These are phyloP conservation scores for Spathaspora hagerdaliae DNA, from an alignment of 805 yeast genomes.

Conservation along the genomic window DNA sequence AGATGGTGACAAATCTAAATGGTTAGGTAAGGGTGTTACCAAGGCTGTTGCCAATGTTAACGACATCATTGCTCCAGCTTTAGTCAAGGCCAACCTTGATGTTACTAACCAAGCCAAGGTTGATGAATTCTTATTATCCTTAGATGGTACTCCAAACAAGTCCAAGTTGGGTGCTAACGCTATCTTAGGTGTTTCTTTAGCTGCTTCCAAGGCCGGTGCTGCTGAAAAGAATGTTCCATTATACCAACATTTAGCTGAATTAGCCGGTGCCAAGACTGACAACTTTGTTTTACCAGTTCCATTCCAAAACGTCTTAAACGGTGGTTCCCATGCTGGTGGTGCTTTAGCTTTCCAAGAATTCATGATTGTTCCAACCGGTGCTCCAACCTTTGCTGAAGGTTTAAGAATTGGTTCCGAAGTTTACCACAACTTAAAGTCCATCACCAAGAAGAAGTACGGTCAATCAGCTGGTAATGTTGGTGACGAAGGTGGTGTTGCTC, in stretches of 20 bases:
- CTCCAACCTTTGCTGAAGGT: constrained; percentile 89
- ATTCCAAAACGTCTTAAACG: constrained; percentile 97
- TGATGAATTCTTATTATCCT: constrained; percentile 78
- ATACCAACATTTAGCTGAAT: constrained; percentile 83
- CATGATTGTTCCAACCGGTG: constrained; percentile 97
- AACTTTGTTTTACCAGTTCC: constrained; percentile 98
- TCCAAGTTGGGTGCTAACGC: constrained; percentile 98
- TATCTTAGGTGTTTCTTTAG: constrained; percentile 95
- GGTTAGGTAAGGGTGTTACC: constrained; percentile 98
- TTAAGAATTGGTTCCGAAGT: constrained; percentile 96
- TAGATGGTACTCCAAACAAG: constrained; percentile 98
- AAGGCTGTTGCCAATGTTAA: constrained; percentile 97
- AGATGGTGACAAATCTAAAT: constrained; percentile 95
- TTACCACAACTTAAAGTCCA: constrained; percentile 91
- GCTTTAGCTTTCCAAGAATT: constrained; percentile 98
- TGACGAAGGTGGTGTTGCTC: constrained; percentile 99
- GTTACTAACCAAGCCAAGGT: constrained; percentile 82
- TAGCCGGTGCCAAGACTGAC: constrained; percentile 66
- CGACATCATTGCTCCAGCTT: constrained; percentile 90
- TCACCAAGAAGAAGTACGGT: constrained; percentile 94
- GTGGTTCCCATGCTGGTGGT: constrained; percentile 99
- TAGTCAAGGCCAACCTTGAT: constrained; percentile 74
- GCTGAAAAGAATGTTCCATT: constrained; percentile 92
- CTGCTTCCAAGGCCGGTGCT: constrained; percentile 97
- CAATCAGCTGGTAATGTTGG: constrained; percentile 99